Evolutionary conservation across 78 protist genomes (phyloP).

Genomic region (Capsaspora owczarzaki): DNA sequence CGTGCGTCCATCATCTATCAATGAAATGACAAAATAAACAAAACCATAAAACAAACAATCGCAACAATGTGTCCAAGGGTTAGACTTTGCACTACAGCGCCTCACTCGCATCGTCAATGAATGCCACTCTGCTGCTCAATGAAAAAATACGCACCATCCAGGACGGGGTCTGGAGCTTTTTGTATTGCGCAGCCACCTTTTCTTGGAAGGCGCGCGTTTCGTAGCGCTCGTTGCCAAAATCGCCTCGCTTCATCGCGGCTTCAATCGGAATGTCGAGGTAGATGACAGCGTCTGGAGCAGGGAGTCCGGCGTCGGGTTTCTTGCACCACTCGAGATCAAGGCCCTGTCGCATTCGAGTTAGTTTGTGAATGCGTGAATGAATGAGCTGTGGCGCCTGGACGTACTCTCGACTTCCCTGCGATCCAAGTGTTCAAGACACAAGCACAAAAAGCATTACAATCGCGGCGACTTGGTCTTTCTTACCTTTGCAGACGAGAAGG

Average conservation of each 20-base stretch:
- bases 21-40: too few relatives aligned
- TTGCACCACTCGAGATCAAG: conserved; percentile 75
- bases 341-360: conserved; percentile 43
- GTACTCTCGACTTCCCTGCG: not conserved
- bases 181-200: conserved; percentile 18
- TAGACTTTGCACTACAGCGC: too few relatives aligned
- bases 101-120: too few relatives aligned
- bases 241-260: conserved; percentile 62
- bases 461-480: not conserved
- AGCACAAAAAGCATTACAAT: not conserved
- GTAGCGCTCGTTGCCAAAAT: conserved; percentile 75
- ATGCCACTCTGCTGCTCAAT: too few relatives aligned
- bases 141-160: too few relatives aligned
- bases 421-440: not conserved
- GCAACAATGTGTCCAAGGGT: too few relatives aligned
- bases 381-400: not conserved
- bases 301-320: conserved; percentile 70
- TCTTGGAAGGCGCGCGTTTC: conserved; percentile 63
- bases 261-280: conserved; percentile 51
- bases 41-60: too few relatives aligned
- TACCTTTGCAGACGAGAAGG: conserved; percentile 78
- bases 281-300: conserved; percentile 69
- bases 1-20: too few relatives aligned
- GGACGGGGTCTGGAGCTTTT: too few relatives aligned
- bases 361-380: too few relatives aligned